Percentiles rank a stretch among this genome's conserved stretches.
phyloP scores from a whole-genome alignment of 2,329 filamentous ascomycete species.

The Neonectria ditissima region DNA sequence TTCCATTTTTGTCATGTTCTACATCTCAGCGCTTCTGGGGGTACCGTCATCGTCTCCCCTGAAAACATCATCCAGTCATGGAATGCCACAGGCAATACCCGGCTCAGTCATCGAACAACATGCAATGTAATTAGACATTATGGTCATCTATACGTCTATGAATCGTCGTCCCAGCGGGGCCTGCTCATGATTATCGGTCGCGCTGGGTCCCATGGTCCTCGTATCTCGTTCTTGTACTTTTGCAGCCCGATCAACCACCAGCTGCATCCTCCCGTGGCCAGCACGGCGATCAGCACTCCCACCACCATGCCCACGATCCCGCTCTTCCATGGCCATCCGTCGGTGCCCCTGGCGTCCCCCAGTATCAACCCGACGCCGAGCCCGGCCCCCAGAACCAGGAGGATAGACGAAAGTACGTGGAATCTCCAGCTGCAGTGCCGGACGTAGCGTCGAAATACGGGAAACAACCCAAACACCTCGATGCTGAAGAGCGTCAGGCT shows the following conservation, averaged over 20 bases:
- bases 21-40: not conserved
- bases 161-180: constrained; percentile 61
- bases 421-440: constrained; percentile 84
- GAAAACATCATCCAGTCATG: no score
- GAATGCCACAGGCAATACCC: not conserved
- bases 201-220: constrained; percentile 97
- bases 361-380: constrained; percentile 78
- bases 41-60: no score
- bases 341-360: constrained; percentile 55
- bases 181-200: constrained; percentile 84
- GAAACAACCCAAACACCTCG: constrained; percentile 96
- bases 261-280: constrained; percentile 92
- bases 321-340: constrained; percentile 63
- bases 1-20: not conserved
- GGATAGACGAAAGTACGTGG: constrained; percentile 80
- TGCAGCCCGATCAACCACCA: constrained; percentile 99
- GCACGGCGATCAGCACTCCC: constrained; percentile 77
- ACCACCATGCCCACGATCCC: constrained; percentile 79
- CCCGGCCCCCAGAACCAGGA: constrained; percentile 83
- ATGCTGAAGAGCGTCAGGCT: constrained; percentile 95
- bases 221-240: constrained; percentile 99
- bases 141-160: constrained; percentile 23
- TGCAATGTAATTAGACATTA: constrained; percentile 25
- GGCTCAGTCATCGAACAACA: not conserved
- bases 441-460: constrained; percentile 93